Base-by-base conservation (phyloP, 2,329 filamentous ascomycete genomes). In the Westerdykella sp. region DNA sequence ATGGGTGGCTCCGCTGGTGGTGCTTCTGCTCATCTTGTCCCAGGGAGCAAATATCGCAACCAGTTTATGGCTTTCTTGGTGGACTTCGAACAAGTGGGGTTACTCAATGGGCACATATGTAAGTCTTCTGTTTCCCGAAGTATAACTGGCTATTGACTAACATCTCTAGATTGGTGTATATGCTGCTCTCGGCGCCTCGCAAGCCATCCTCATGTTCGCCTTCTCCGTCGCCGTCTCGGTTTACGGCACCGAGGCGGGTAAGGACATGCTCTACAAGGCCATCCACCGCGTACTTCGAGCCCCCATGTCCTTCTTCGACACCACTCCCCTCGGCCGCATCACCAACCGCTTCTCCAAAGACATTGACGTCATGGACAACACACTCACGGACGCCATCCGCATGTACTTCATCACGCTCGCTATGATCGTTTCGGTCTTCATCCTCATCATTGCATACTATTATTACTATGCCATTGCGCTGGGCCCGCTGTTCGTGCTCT, bases 291-390 rank as follows among this genome's bases (percentile, higher is more conserved):
- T 93, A 1, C 65, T 84, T 7, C 72, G 80, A 37, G 81, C 81
- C 3, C 81, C 81, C 1, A 83, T 84, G 88, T 85, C 86, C 4
- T 97, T 97, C 71, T 97, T 97, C 69, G 93, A 98, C 58, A 97
- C 93, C 0, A 97, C 93, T 1, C 93, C 93, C 0, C 77, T 97
- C 1, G 93, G 93, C 15, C 84, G 91, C 31, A 96, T 97, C 64
- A 95, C 89, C 16, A 97, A 97, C 65, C 86, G 93, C 13, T 97
- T 97, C 69, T 94, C 88, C 25, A 85, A 91, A 54, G 93, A 98
- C 59, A 86, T 97, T 34, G 88, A 96, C 59, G 87, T 93, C 44
- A 94, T 97, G 88, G 93, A 97, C 69, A 95, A 95, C 65, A 87
- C 83, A 45, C 71, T 96, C 35, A 85, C 85, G 0, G 91, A 96